Conservation (phyloP, 306 rosid genomes). For the Malus sylvestris region DNA sequence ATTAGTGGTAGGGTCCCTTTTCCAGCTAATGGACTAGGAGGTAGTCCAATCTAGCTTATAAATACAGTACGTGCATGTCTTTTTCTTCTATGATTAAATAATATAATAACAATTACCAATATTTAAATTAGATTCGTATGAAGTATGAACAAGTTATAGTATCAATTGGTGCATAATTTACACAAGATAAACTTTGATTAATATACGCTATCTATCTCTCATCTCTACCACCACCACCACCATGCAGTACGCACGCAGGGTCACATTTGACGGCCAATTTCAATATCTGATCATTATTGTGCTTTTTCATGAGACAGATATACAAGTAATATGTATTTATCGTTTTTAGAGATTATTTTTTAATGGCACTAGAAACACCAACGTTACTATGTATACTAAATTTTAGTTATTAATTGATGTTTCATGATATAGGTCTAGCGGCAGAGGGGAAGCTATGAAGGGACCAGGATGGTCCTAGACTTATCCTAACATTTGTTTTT, state of each 20-base stretch:
- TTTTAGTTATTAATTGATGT: not conserved
- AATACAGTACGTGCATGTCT: not conserved
- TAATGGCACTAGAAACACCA: not conserved
- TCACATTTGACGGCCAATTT: not conserved
- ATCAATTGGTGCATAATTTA: not conserved
- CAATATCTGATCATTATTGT: not conserved
- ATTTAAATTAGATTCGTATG: not conserved
- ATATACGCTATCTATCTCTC: not conserved
- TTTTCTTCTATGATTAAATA: not conserved
- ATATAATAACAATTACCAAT: not conserved
- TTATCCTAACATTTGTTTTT: too few species aligned
- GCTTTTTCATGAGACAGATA: too few species aligned
- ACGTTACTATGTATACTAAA: not conserved
- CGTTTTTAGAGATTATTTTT: too few species aligned
- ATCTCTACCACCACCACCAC: not conserved
- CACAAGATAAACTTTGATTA: not conserved
- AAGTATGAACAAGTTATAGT: not conserved
- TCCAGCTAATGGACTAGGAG: not conserved
- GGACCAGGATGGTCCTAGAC: too few species aligned
- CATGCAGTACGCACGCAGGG: not conserved
- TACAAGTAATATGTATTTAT: too few species aligned
- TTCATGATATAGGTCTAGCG: too few species aligned
- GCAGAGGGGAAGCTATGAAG: too few species aligned
- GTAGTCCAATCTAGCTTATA: not conserved
- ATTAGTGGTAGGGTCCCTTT: conserved; percentile 24